Conservation (phyloP, 2,329 filamentous ascomycete genomes). For the Neobulgaria alba region DNA sequence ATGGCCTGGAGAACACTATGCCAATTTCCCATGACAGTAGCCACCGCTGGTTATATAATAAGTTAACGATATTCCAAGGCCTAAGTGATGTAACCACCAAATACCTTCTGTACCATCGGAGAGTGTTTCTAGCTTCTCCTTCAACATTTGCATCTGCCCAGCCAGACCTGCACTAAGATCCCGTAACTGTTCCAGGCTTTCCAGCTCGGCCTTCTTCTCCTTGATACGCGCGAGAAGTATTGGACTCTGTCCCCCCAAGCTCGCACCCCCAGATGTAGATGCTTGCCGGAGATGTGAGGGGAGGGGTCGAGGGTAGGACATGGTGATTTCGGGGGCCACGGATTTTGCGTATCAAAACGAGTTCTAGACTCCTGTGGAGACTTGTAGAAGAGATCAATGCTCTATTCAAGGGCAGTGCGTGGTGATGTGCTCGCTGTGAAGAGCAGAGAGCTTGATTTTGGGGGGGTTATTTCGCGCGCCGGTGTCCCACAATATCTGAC, state of each 20-base stretch:
- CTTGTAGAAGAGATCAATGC: too few species aligned
- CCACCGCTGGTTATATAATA: constrained; percentile 51
- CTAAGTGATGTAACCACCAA: background rate
- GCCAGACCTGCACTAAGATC: constrained; percentile 73
- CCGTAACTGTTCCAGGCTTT: constrained; percentile 67
- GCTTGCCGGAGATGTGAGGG: constrained; percentile 60
- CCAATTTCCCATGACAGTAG: constrained; percentile 80
- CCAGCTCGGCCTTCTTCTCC: constrained; percentile 78
- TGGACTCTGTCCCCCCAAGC: constrained; percentile 53
- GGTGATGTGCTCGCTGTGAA: too few species aligned
- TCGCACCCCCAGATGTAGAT: constrained; percentile 41
- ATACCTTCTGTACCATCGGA: constrained; percentile 75
- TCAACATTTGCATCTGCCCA: constrained; percentile 72
- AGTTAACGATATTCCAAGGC: constrained; percentile 6
- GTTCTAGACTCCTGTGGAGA: too few species aligned
- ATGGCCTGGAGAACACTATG: constrained; percentile 78
- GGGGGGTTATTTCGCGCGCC: too few species aligned
- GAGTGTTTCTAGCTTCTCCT: constrained; percentile 68
- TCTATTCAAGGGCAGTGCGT: too few species aligned
- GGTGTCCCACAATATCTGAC: too few species aligned
- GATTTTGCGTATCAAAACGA: too few species aligned
- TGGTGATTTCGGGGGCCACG: constrained; percentile 24
- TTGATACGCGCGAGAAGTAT: constrained; percentile 67
- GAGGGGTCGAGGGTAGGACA: constrained; percentile 50
- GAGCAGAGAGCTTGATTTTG: too few species aligned